Evolutionary conservation across 139 green algal species (phyloP), one percentile per base, ranked within the genome.

Genomic region (Coelastrella sp.): DNA sequence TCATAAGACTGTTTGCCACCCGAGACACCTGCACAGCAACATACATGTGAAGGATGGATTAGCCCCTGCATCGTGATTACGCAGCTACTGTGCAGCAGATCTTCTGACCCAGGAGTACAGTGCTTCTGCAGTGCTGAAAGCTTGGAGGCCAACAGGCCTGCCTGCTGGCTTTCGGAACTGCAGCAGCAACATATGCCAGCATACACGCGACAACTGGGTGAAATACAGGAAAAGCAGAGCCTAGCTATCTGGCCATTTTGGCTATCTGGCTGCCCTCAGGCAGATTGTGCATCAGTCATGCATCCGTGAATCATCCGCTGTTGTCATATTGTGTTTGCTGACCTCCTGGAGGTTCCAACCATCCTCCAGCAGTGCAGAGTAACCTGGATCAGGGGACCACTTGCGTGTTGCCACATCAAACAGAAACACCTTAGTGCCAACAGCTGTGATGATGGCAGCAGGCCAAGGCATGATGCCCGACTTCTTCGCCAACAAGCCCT

Each of bases 371-470:
- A 82, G 77, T 21, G 40, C 41, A 0, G 85, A 77, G 88, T 90
- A 96, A 64, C 84, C 85, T 17, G 84, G 69, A 71, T 96, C 93
- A 67, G 95, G 91, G 53, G 79, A 40, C 93, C 93, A 96, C 8
- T 23, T 51, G 2, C 38, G 27, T 37, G 81, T 89, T 15, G 77
- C 72, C 19, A 88, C 86, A 34, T 82, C 87, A 38, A 38, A 81
- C 74, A 81, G 51, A 23, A 81, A 81, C 51, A 69, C 51, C 74
- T 81, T 81, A 21, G 74, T 81, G 34, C 74, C 74, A 27, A 81
- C 74, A 37, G 74, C 74, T n/a, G 74, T 81, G 74, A 81, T 81
- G 74, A 81, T 81, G 32, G 74, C 74, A 40, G 50, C 32, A n/a
- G 74, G 74, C 66, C 74, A 69, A 3, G 74, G 74, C 74, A 81